Evolutionary conservation across 208 protist genomes (phyloP).

Genomic region (Novymonas esmeraldas): DNA sequence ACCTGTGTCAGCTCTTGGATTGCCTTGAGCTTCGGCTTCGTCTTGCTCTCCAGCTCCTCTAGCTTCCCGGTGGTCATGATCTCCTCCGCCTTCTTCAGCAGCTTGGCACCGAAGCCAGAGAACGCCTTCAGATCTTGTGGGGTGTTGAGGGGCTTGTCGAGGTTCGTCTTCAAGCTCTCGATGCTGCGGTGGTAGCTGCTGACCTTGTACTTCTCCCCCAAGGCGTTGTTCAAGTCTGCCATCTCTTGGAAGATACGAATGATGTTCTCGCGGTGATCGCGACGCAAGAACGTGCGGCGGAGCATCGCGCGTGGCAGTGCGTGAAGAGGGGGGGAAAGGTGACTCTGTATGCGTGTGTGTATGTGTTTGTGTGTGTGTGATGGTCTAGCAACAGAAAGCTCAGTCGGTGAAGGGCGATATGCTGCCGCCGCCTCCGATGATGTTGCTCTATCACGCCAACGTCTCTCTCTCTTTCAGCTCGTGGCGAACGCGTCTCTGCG

Average conservation of each 20-base stretch:
- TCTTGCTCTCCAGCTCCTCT: constrained; percentile 89
- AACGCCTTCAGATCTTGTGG: constrained; percentile 71
- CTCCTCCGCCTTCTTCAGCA: constrained; percentile 90
- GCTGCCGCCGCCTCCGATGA: too few relatives aligned
- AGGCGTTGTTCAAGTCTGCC: constrained; percentile 87
- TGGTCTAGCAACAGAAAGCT: neutral
- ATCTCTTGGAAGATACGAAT: constrained; percentile 92
- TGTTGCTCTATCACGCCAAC: too few relatives aligned
- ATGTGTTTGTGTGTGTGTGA: constrained; percentile 7
- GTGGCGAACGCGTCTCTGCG: neutral
- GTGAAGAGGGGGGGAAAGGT: neutral
- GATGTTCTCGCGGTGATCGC: constrained; percentile 82
- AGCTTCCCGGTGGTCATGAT: constrained; percentile 90
- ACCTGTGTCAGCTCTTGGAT: constrained; percentile 90
- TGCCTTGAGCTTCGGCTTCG: constrained; percentile 89
- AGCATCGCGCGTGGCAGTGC: constrained; percentile 44
- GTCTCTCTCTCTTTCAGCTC: too few relatives aligned
- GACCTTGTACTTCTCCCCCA: constrained; percentile 91
- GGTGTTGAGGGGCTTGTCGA: constrained; percentile 78
- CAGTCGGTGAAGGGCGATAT: too few relatives aligned
- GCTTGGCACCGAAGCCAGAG: constrained; percentile 79
- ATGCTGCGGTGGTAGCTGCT: constrained; percentile 80
- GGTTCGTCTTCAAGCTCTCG: constrained; percentile 86
- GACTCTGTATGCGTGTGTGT: constrained; percentile 7
- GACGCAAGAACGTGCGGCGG: constrained; percentile 52